A percentile compares a stretch with the other conserved stretches of the same genome.
Evolutionary conservation across 148 eudicot genomes (phyloP).

Genomic region (Rhododendron henanense): DNA sequence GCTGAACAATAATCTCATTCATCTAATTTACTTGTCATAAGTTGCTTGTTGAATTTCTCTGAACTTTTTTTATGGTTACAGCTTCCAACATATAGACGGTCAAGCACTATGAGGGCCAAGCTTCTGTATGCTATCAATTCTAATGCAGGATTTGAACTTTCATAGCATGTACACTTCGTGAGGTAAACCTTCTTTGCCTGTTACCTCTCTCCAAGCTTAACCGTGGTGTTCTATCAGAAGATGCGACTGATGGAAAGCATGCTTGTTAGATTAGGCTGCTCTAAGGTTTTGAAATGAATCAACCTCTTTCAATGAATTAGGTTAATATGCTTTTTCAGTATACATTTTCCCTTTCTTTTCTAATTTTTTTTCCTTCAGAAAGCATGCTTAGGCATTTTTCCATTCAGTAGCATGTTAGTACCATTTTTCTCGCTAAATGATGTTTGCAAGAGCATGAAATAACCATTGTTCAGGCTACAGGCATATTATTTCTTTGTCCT

Average conservation of each 20-base stretch:
- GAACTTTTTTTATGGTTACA: constrained; percentile 20
- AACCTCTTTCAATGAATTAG: neutral
- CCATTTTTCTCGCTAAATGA: neutral
- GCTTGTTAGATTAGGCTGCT: neutral
- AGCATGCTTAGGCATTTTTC: neutral
- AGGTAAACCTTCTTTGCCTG: constrained; percentile 14
- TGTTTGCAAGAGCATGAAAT: neutral
- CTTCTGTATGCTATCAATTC: constrained; percentile 94
- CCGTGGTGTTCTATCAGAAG: neutral
- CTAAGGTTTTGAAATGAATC: constrained; percentile 7
- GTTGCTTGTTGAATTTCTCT: constrained; percentile 8
- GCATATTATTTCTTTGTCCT: neutral
- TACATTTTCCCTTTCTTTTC: neutral
- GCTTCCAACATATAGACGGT: constrained; percentile 95
- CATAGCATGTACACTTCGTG: constrained; percentile 31
- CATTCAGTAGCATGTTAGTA: neutral
- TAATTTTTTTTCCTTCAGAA: neutral
- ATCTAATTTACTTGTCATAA: constrained; percentile 6
- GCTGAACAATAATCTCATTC: neutral
- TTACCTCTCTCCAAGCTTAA: constrained; percentile 2
- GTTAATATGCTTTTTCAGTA: neutral
- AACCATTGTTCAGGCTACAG: neutral
- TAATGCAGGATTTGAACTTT: constrained; percentile 97
- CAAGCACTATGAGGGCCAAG: constrained; percentile 82
- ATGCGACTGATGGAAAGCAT: neutral